Evolutionary conservation across 2,329 filamentous ascomycete genomes (phyloP), one percentile per base, ranked within the genome.

Genomic region (Cercospora sp.): DNA sequence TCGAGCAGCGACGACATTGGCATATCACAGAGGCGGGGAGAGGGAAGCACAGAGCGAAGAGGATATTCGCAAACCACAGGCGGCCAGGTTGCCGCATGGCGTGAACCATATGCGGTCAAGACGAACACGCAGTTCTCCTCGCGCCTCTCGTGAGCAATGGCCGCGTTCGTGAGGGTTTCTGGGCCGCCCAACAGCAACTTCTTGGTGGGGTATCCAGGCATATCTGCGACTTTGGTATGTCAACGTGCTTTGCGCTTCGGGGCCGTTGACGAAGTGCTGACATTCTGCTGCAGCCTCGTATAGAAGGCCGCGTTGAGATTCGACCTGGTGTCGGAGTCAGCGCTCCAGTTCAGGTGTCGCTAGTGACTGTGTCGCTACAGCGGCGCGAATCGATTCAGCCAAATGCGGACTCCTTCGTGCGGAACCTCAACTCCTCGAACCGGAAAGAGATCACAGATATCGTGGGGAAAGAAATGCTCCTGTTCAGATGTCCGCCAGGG

Each of bases 291-390:
- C 64, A 97, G 93, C 95, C 95, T 77, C 91, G 95, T 79, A 94
- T 99, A 82, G 94, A 97, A 85, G 95, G 95, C 76, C 97, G 95
- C 79, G 95, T 99, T 79, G 95, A 98, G 83, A 95, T 99, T 75
- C 89, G 95, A 69, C 95, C 95, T 51, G 89, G 89, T 65, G 86
- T 90, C 70, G 94, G 95, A 69, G 90, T 91, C 76, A 94, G 93
- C 18, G 93, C 93, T 75, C 93, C 95, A 51, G 94, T 98, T 75
- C 88, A 91, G 77, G 86, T 99, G 77, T 97, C 94, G 60, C 88
- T 97, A 73, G 94, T 98, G 73, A 94, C 94, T 75, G 96, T 99
- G 84, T 94, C 91, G 76, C 87, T 99, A 66, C 93, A 97, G 78
- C 90, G 94, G 76, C 90, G 93, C 83, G 95, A 99, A 83, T 95